Conservation (phyloP, 192 early-diverging fungal genomes). For the Neocallimastix lanati region DNA sequence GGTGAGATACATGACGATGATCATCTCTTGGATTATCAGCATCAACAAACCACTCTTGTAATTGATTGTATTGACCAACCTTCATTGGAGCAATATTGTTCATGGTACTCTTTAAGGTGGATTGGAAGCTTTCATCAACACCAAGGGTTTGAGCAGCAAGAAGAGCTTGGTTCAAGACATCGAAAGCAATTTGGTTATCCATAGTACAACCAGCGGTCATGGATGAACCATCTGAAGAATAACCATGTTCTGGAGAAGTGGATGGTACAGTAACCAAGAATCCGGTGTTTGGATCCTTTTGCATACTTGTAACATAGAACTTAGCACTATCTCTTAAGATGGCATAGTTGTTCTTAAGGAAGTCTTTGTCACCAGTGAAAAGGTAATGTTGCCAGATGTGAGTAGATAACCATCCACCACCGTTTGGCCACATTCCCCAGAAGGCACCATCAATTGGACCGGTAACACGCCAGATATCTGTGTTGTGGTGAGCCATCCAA, state of each 20-base stretch:
- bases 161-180: not conserved
- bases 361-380: not conserved
- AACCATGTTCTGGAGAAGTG: not conserved
- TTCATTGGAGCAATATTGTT: not conserved
- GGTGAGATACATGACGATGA: not conserved
- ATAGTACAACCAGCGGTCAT: not conserved
- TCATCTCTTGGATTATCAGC: not conserved
- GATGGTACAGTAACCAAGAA: not conserved
- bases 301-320: not conserved
- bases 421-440: not conserved
- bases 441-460: not conserved
- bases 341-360: not conserved
- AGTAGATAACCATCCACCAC: not conserved
- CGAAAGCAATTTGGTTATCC: not conserved
- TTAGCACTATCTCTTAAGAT: not conserved
- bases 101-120: not conserved
- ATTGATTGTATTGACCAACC: not conserved
- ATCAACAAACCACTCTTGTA: not conserved
- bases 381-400: not conserved
- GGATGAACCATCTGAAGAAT: not conserved
- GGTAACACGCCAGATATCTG: not conserved
- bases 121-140: not conserved
- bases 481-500: not conserved
- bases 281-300: not conserved
- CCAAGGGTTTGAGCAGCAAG: not conserved